Evolutionary conservation across 208 protist species (phyloP).

Genomic region (Trichomonas vaginalis): DNA sequence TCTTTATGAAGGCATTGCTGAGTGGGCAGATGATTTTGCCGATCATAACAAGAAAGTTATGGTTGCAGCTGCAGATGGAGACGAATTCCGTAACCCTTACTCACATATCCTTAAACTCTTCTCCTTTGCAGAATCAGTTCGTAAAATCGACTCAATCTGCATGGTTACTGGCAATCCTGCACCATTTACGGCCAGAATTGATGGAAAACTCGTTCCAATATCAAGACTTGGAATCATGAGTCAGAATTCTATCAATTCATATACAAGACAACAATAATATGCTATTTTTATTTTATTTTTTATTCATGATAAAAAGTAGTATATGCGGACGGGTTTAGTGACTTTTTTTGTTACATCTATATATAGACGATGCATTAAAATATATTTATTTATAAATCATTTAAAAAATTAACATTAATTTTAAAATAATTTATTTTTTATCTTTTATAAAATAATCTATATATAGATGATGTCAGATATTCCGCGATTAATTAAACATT

Average conservation of each 20-base stretch:
- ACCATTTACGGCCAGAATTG: not conserved
- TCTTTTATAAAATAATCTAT: too few species aligned
- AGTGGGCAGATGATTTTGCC: constrained; percentile 56
- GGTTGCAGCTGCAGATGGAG: constrained; percentile 68
- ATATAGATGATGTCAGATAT: too few species aligned
- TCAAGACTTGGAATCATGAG: not conserved
- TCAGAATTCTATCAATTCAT: not conserved
- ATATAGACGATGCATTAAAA: too few species aligned
- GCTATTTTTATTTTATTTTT: too few species aligned
- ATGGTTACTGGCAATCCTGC: not conserved
- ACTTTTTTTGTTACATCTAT: too few species aligned
- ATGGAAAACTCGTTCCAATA: not conserved
- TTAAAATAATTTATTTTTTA: too few species aligned
- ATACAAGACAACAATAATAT: too few species aligned
- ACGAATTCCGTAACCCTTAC: constrained; percentile 64
- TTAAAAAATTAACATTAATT: too few species aligned
- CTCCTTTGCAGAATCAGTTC: constrained; percentile 57
- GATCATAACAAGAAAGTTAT: constrained; percentile 69
- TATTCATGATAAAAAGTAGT: too few species aligned
- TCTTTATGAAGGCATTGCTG: constrained; percentile 64
- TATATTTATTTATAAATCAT: too few species aligned
- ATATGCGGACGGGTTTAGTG: too few species aligned
- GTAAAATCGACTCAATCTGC: constrained; percentile 70
- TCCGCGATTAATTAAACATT: too few species aligned
- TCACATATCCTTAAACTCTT: constrained; percentile 56